Evolutionary conservation across 331 rosid species (phyloP), one percentile per base, ranked within the genome.

Genomic region (Saraca asoca): DNA sequence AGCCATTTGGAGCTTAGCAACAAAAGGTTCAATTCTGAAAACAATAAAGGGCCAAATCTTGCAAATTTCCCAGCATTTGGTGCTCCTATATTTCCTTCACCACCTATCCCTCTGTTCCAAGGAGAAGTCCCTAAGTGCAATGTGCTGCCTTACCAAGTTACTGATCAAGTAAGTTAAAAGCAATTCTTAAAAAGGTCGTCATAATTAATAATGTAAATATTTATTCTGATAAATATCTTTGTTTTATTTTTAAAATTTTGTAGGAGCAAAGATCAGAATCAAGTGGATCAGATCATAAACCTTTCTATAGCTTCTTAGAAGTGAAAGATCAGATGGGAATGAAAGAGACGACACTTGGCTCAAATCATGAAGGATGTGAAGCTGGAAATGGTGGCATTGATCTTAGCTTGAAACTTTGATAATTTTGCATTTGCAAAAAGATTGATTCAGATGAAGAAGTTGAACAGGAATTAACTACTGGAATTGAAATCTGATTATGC

Each of bases 321-420:
- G 70, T 71, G 66, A 68, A 81, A 16, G 87, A 56, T 3, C 44
- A 29, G 41, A 56, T 12, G 46, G 76, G 58, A 11, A 57, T 12
- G 48, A 44, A 77, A 61, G 83, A 69, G 17, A 33, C 37, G 5
- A 0, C 4, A 2, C 24, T 7, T 19, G 72, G 70, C 20, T 20
- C 62, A 39, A 71, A 69, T 72, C 66, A 2, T 38, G 73, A 67
- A 17, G 74, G 68, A 12, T 51, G 38, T 46, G 79, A 68, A 35
- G 70, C 42, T 35, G 74, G 68, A 77, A 71, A 7, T 15, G 58
- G 70, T 5, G 84, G 69, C 71, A 68, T 82, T 64, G 96, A 88
- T 76, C 90, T 88, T 12, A 80, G 61, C 57, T 76, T 88, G 69
- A 88, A 84, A 77, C 91, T 88, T 12, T 87, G 68, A 74, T 42